Conservation (phyloP, 2,329 filamentous ascomycete species). For the Rutstroemia sp. region DNA sequence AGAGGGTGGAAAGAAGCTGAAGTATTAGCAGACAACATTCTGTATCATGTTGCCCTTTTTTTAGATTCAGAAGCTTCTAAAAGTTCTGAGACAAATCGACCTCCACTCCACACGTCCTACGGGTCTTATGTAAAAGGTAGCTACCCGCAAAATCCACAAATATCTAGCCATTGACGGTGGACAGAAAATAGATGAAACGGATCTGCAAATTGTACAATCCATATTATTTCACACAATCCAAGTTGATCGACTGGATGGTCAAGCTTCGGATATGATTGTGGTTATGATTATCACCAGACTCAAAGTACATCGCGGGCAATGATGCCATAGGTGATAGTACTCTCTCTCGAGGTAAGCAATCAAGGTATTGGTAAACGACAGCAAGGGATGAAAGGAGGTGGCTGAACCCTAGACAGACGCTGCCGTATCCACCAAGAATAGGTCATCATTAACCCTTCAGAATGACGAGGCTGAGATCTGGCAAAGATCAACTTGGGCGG, state of each 20-base stretch:
- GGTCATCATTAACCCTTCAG: background rate
- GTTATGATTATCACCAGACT: too few relatives aligned
- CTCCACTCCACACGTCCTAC: background rate
- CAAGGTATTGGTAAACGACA: too few relatives aligned
- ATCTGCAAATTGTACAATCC: constrained; percentile 2
- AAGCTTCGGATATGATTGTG: background rate
- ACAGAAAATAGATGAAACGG: constrained; percentile 5
- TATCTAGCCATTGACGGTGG: background rate
- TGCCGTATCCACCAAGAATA: too few relatives aligned
- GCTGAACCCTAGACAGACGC: too few relatives aligned
- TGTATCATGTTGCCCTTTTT: too few relatives aligned
- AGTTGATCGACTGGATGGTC: background rate
- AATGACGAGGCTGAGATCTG: background rate
- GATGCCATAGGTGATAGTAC: too few relatives aligned
- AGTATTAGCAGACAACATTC: too few relatives aligned
- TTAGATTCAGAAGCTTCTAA: too few relatives aligned
- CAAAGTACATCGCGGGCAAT: too few relatives aligned
- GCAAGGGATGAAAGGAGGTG: too few relatives aligned
- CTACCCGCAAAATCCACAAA: constrained; percentile 5
- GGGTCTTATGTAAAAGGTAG: background rate
- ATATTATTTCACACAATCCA: background rate
- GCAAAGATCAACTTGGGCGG: background rate
- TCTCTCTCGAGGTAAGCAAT: too few relatives aligned
- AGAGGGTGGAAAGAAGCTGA: too few relatives aligned
- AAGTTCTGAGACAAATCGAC: background rate